Conservation (phyloP, 768 basidiomycete species). For the Krasilnikovozyma curviuscula region DNA sequence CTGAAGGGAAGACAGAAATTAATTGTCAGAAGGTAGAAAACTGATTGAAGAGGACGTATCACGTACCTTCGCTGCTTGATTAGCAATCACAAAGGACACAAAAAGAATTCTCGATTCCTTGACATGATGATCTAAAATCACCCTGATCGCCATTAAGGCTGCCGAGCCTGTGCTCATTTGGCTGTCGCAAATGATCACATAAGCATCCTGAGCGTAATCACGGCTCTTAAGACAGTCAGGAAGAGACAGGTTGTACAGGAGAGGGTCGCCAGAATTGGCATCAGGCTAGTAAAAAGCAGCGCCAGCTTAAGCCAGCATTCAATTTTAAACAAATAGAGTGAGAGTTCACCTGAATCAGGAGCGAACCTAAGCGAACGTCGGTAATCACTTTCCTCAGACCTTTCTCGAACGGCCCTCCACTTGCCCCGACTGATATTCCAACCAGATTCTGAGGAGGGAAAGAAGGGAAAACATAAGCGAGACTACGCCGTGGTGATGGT, state of each 20-base stretch:
- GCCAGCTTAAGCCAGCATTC: too few relatives aligned
- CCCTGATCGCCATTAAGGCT: slow-evolving; percentile 64
- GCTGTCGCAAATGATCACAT: slow-evolving; percentile 76
- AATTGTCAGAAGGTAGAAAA: background rate
- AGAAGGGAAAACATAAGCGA: background rate
- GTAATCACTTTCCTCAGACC: slow-evolving; percentile 76
- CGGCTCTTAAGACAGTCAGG: slow-evolving; percentile 52
- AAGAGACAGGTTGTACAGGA: slow-evolving; percentile 62
- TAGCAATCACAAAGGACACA: slow-evolving; percentile 20
- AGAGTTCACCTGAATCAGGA: slow-evolving; percentile 48
- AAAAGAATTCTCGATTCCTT: slow-evolving; percentile 48
- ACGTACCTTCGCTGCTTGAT: slow-evolving; percentile 9
- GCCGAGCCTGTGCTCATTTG: slow-evolving; percentile 88
- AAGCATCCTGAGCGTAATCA: slow-evolving; percentile 44
- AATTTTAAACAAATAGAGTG: background rate
- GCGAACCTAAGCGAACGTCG: slow-evolving; percentile 66
- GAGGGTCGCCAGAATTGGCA: slow-evolving; percentile 60
- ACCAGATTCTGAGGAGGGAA: background rate
- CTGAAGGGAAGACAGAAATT: slow-evolving; percentile 47
- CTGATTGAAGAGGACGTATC: background rate
- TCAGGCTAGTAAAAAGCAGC: slow-evolving; percentile 31
- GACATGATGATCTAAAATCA: slow-evolving; percentile 58
- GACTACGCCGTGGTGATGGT: too few relatives aligned
- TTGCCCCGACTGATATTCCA: slow-evolving; percentile 1
- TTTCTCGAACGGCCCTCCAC: slow-evolving; percentile 69